These are phyloP conservation scores for Oryza punctata DNA, from an alignment of 176 grass and related monocot genomes.

Conservation along the genomic window DNA sequence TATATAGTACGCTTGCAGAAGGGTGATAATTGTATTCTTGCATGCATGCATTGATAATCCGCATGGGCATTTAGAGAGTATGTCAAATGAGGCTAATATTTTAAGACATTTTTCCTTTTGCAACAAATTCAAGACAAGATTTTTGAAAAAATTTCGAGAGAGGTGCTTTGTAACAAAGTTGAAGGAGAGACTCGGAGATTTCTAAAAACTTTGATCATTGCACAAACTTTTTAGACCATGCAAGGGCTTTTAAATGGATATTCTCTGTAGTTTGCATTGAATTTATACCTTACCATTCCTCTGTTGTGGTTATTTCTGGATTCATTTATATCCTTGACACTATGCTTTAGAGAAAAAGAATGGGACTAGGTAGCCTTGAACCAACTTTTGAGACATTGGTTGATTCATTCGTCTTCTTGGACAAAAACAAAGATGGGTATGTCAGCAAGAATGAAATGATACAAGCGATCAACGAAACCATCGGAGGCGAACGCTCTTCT, in stretches of 20 bases:
- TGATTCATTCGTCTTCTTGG: constrained; percentile 96
- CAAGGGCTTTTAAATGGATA: neutral
- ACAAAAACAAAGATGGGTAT: constrained; percentile 99
- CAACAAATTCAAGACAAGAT: neutral
- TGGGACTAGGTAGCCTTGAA: constrained; percentile 83
- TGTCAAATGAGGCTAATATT: neutral
- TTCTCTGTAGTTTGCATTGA: neutral
- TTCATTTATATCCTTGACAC: constrained; percentile 44
- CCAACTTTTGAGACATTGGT: constrained; percentile 88
- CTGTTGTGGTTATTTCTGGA: neutral
- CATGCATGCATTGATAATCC: neutral
- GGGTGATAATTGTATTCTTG: neutral
- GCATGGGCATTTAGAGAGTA: neutral
- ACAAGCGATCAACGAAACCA: constrained; percentile 94
- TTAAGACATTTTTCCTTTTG: neutral
- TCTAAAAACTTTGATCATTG: neutral
- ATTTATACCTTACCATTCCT: neutral
- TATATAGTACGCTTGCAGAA: neutral
- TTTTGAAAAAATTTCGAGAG: neutral
- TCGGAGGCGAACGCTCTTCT: constrained; percentile 85
- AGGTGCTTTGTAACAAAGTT: neutral
- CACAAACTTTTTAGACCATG: neutral
- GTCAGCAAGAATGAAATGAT: constrained; percentile 97
- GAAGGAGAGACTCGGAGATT: neutral
- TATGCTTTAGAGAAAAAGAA: constrained; percentile 68